Evolutionary conservation across 208 protist species (phyloP).

Genomic region (Trypanosoma brucei): DNA sequence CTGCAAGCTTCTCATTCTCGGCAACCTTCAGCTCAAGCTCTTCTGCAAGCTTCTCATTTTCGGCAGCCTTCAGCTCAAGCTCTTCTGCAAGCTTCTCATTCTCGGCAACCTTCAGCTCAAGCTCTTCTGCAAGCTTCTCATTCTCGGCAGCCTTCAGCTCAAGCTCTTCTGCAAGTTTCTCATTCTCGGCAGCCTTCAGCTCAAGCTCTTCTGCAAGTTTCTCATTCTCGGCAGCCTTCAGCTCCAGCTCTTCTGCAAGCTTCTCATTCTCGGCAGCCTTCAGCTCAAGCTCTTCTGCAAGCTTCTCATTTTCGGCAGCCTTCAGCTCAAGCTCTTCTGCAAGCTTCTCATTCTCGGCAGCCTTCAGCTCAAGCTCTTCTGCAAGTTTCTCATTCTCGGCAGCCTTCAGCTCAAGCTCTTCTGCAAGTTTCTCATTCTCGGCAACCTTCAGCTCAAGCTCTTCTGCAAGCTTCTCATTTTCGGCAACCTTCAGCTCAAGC

Average conservation of each 20-base stretch:
- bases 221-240: conserved; percentile 27
- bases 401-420: conserved; percentile 37
- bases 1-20: conserved; percentile 24
- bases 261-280: conserved; percentile 21
- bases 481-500: conserved; percentile 8
- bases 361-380: conserved; percentile 20
- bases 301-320: conserved; percentile 30
- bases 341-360: conserved; percentile 33
- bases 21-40: conserved; percentile 21
- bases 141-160: conserved; percentile 13
- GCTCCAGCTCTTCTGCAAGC: conserved; percentile 24
- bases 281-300: conserved; percentile 20
- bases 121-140: conserved; percentile 17
- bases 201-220: conserved; percentile 22
- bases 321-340: conserved; percentile 11
- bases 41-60: conserved; percentile 30
- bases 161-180: conserved; percentile 17
- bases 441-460: conserved; percentile 30
- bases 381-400: conserved; percentile 30
- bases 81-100: conserved; percentile 30
- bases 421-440: conserved; percentile 31
- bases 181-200: conserved; percentile 18
- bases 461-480: conserved; percentile 21
- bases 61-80: conserved; percentile 20
- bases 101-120: conserved; percentile 22